Evolutionary conservation across 2,329 filamentous ascomycete genomes (phyloP).

Genomic region (Fusarium azukiicola): DNA sequence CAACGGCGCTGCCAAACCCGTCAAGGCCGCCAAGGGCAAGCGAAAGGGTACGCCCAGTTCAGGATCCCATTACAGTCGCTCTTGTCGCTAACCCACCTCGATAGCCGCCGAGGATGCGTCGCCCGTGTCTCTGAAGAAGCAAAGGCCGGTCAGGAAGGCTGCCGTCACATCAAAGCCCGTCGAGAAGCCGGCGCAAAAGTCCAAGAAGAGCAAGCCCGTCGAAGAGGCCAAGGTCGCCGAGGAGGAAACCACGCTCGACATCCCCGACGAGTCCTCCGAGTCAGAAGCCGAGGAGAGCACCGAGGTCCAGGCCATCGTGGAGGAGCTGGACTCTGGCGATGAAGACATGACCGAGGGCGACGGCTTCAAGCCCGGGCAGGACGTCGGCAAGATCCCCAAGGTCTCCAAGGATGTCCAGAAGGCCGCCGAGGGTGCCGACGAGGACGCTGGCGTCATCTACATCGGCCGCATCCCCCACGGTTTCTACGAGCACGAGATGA

Average conservation of each 20-base stretch:
- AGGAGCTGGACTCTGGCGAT: conserved; percentile 68
- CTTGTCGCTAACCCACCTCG: conserved; percentile 50
- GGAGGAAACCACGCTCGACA: conserved; percentile 57
- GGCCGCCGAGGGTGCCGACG: conserved; percentile 66
- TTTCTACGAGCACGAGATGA: conserved; percentile 99
- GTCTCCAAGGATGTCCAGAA: conserved; percentile 69
- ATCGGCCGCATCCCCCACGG: conserved; percentile 94
- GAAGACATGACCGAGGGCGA: conserved; percentile 63
- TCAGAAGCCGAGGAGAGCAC: conserved; percentile 67
- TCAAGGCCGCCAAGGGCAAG: conserved; percentile 63
- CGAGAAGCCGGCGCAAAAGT: conserved; percentile 61
- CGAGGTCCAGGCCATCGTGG: conserved; percentile 67
- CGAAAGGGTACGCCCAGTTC: conserved; percentile 58
- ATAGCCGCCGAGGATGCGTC: conserved; percentile 70
- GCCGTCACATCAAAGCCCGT: conserved; percentile 50
- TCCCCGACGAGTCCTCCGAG: conserved; percentile 58
- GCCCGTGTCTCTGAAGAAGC: conserved; percentile 68
- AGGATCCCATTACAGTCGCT: neutral
- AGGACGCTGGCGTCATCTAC: conserved; percentile 90
- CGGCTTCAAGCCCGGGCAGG: conserved; percentile 71
- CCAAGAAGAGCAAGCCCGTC: conserved; percentile 56
- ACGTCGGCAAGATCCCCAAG: conserved; percentile 74
- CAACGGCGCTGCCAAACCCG: conserved; percentile 57
- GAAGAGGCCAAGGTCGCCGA: conserved; percentile 53
- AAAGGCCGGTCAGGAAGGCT: conserved; percentile 64